Conservation (phyloP, 805 yeast species). For the Candida nitratophila region DNA sequence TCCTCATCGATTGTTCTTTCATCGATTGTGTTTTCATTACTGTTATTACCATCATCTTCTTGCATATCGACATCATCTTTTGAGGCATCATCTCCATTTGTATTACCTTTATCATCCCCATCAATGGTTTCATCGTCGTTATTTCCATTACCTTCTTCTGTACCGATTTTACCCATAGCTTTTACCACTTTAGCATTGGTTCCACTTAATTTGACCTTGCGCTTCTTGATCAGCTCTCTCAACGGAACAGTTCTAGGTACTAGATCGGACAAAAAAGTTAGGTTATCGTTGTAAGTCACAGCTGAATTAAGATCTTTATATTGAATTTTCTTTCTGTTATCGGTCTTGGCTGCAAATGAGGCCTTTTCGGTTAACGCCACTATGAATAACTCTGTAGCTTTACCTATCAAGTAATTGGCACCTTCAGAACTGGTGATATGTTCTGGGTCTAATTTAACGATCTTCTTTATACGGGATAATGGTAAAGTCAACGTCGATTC, state of each 20-base stretch:
- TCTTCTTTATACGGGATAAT: constrained; percentile 59
- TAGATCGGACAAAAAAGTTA: constrained; percentile 56
- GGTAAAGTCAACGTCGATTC: constrained; percentile 37
- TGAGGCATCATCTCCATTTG: constrained; percentile 9
- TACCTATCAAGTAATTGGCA: constrained; percentile 68
- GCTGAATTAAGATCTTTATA: constrained; percentile 67
- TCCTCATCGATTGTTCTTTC: constrained; percentile 6
- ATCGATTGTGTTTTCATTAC: constrained; percentile 3
- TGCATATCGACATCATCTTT: background rate
- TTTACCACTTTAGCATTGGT: background rate
- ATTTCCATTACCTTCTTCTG: constrained; percentile 1
- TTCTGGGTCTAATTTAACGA: constrained; percentile 71
- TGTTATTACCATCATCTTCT: background rate
- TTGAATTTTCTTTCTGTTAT: constrained; percentile 59
- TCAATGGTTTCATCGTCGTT: too few species aligned
- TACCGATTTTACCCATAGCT: background rate
- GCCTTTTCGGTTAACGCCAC: constrained; percentile 70
- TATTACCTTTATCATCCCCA: too few species aligned
- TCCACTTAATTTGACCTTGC: constrained; percentile 25
- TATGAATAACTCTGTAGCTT: constrained; percentile 73
- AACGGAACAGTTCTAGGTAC: constrained; percentile 57
- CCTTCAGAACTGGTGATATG: constrained; percentile 58
- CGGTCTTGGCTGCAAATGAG: constrained; percentile 52
- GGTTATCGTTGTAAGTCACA: constrained; percentile 49
- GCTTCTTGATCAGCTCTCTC: constrained; percentile 38